Evolutionary conservation across 1,139 yeast genomes (phyloP).

Genomic region (Magnusiomyces magnusii): DNA sequence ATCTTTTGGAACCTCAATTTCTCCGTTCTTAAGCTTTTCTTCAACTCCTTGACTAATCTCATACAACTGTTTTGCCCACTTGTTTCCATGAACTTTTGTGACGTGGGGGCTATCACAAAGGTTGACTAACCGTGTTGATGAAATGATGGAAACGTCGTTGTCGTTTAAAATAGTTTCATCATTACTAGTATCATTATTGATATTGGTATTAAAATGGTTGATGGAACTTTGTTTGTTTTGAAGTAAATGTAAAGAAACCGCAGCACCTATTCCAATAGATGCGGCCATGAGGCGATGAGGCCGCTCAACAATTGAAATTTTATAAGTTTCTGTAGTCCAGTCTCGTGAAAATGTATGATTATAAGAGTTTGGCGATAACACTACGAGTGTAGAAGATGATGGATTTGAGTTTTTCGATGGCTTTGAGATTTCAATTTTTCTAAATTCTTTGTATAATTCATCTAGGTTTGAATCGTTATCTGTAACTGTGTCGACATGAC

Average conservation of each 20-base stretch:
- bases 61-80: slow-evolving; percentile 60
- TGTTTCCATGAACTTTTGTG: slow-evolving; percentile 60
- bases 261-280: slow-evolving; percentile 71
- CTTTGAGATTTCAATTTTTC: background rate
- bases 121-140: slow-evolving; percentile 37
- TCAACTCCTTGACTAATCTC: slow-evolving; percentile 55
- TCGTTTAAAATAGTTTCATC: background rate
- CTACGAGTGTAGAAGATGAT: slow-evolving; percentile 17
- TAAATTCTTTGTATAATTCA: background rate
- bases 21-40: slow-evolving; percentile 45
- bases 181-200: background rate
- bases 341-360: slow-evolving; percentile 63
- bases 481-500: too few species aligned
- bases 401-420: background rate
- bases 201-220: too few species aligned
- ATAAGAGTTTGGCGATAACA: slow-evolving; percentile 31
- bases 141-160: slow-evolving; percentile 40
- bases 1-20: slow-evolving; percentile 67
- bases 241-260: slow-evolving; percentile 52
- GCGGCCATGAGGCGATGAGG: slow-evolving; percentile 76
- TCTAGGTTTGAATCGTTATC: background rate
- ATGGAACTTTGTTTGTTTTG: slow-evolving; percentile 25
- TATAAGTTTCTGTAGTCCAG: slow-evolving; percentile 68
- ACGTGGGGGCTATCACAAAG: slow-evolving; percentile 52
- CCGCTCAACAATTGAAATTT: slow-evolving; percentile 69